These are phyloP conservation scores for Yamadazyma takamatsuzukensis DNA, from an alignment of 805 yeast species.

Conservation along the genomic window DNA sequence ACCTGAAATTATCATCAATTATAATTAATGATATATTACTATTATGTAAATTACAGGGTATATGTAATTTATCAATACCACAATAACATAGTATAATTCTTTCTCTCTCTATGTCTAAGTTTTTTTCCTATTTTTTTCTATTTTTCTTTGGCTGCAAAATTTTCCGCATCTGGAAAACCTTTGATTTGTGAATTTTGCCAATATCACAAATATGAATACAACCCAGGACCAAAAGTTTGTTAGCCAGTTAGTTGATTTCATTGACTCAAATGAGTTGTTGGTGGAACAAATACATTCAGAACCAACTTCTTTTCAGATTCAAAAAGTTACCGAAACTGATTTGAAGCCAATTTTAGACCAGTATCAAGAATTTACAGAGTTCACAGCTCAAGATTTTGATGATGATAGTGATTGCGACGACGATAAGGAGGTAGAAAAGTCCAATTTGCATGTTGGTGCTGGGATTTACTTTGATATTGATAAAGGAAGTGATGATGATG, in stretches of 20 bases:
- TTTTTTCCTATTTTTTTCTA: neutral
- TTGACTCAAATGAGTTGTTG: constrained; percentile 5
- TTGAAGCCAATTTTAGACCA: constrained; percentile 1
- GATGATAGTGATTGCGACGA: constrained; percentile 1
- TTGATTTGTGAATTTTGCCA: too few relatives aligned
- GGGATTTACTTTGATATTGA: constrained; percentile 16
- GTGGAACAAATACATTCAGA: constrained; percentile 1
- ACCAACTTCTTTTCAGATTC: neutral
- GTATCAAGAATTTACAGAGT: neutral
- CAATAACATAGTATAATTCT: neutral
- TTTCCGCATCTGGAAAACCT: too few relatives aligned
- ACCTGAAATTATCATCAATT: too few relatives aligned
- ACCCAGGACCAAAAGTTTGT: constrained; percentile 1
- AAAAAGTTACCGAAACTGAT: neutral
- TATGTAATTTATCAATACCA: too few relatives aligned
- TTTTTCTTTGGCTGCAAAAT: neutral
- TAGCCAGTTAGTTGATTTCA: constrained; percentile 2
- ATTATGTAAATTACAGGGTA: too few relatives aligned
- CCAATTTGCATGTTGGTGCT: constrained; percentile 13
- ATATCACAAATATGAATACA: too few relatives aligned
- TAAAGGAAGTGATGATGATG: constrained; percentile 8
- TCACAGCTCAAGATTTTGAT: constrained; percentile 2
- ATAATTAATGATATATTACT: too few relatives aligned
- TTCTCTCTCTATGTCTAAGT: neutral
- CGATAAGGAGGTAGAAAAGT: constrained; percentile 1